Evolutionary conservation across 2,329 filamentous ascomycete genomes (phyloP).

Genomic region (Tetracladium maxilliforme): DNA sequence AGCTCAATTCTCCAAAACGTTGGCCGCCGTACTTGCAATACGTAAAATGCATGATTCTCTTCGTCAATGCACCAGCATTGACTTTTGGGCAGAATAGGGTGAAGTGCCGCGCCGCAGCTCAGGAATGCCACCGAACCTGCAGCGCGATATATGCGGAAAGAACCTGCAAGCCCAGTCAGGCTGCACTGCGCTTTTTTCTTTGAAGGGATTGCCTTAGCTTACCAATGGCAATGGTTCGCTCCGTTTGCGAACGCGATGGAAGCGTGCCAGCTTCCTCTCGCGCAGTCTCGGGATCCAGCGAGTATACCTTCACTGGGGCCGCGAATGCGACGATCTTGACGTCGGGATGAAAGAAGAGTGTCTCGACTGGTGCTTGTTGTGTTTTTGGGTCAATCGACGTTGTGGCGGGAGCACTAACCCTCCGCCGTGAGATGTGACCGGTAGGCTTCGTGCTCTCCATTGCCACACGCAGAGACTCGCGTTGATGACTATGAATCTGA

Average conservation of each 20-base stretch:
- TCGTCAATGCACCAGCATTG: constrained; percentile 92
- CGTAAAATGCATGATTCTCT: constrained; percentile 62
- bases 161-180: constrained; percentile 28
- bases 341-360: constrained; percentile 38
- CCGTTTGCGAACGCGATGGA: constrained; percentile 60
- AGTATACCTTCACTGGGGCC: constrained; percentile 9
- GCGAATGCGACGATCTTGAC: constrained; percentile 4
- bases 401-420: too few species aligned
- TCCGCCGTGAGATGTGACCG: too few species aligned
- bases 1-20: constrained; percentile 88
- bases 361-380: constrained; percentile 11
- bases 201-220: constrained; percentile 11
- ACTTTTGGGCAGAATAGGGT: constrained; percentile 77
- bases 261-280: constrained; percentile 45
- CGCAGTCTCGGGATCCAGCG: constrained; percentile 16
- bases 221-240: constrained; percentile 71
- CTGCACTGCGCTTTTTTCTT: not conserved
- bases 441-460: too few species aligned
- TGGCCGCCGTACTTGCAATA: constrained; percentile 70
- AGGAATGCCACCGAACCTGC: constrained; percentile 79
- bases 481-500: too few species aligned
- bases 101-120: constrained; percentile 69
- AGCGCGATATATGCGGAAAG: constrained; percentile 72
- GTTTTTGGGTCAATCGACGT: too few species aligned
- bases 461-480: too few species aligned